Evolutionary conservation across 148 eudicot genomes (phyloP).

Genomic region (Cornus florida): DNA sequence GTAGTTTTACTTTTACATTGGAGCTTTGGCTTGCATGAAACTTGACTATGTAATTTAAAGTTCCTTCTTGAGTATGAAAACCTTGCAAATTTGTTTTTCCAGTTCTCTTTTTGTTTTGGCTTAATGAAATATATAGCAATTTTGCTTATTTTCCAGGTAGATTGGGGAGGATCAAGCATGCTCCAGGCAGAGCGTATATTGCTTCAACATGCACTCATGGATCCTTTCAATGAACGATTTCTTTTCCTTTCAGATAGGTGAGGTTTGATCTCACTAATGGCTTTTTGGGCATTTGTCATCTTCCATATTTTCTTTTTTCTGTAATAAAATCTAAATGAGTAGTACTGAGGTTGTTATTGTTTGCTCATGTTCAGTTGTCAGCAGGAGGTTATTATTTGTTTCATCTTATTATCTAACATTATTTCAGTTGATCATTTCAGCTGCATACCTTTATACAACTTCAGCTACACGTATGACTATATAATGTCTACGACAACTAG

Average conservation of each 20-base stretch:
- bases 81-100: background rate
- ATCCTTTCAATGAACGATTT: constrained; percentile 65
- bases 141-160: constrained; percentile 50
- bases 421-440: constrained; percentile 65
- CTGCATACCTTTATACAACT: constrained; percentile 87
- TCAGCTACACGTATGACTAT: constrained; percentile 91
- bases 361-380: background rate
- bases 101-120: background rate
- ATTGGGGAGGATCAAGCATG: constrained; percentile 89
- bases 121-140: background rate
- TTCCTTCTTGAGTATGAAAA: background rate
- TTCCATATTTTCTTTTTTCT: background rate
- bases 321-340: background rate
- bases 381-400: background rate
- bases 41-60: background rate
- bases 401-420: constrained; percentile 15
- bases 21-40: background rate
- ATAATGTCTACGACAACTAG: constrained; percentile 86
- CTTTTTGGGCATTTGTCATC: background rate
- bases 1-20: background rate
- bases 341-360: background rate
- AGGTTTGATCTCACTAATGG: constrained; percentile 19
- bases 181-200: constrained; percentile 77
- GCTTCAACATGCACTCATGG: constrained; percentile 60
- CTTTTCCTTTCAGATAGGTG: constrained; percentile 78